A percentile compares a stretch with the other conserved stretches of the same genome.
phyloP scores from a whole-genome alignment of 148 eudicot species.

The Silene uniflora region DNA sequence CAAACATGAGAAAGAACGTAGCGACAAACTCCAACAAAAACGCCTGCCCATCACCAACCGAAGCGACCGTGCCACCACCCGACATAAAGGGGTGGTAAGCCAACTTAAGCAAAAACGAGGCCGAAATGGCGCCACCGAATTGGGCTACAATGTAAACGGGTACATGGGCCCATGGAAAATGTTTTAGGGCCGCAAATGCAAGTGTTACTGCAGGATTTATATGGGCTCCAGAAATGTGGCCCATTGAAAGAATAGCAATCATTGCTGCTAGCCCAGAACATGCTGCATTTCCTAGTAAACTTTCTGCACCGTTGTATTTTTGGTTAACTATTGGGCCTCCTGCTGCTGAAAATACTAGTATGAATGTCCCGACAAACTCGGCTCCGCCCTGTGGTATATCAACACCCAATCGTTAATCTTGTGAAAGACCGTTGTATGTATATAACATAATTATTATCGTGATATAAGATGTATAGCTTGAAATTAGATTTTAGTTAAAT shows the following conservation, averaged over 20 bases:
- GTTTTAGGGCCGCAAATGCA: constrained; percentile 30
- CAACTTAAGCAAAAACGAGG: constrained; percentile 32
- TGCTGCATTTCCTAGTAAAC: constrained; percentile 39
- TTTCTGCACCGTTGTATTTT: constrained; percentile 29
- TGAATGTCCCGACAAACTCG: constrained; percentile 41
- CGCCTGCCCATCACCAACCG: constrained; percentile 29
- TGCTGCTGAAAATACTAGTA: constrained; percentile 38
- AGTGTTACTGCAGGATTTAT: constrained; percentile 38
- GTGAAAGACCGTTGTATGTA: too few relatives aligned
- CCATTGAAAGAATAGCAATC: constrained; percentile 29
- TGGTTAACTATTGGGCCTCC: constrained; percentile 42
- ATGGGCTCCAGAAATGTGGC: constrained; percentile 44
- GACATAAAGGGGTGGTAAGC: constrained; percentile 35
- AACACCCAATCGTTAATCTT: too few relatives aligned
- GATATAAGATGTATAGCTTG: too few relatives aligned
- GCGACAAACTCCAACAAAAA: constrained; percentile 35
- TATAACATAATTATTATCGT: too few relatives aligned
- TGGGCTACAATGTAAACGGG: constrained; percentile 34
- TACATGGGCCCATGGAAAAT: constrained; percentile 41
- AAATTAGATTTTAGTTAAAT: too few relatives aligned
- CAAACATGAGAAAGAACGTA: constrained; percentile 40
- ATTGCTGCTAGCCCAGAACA: constrained; percentile 37
- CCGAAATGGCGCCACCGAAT: constrained; percentile 26
- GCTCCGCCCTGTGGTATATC: constrained; percentile 27
- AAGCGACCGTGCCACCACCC: constrained; percentile 34